Base-by-base conservation (phyloP, 352 stramenopile species). In the Globisporangium radiosum region DNA sequence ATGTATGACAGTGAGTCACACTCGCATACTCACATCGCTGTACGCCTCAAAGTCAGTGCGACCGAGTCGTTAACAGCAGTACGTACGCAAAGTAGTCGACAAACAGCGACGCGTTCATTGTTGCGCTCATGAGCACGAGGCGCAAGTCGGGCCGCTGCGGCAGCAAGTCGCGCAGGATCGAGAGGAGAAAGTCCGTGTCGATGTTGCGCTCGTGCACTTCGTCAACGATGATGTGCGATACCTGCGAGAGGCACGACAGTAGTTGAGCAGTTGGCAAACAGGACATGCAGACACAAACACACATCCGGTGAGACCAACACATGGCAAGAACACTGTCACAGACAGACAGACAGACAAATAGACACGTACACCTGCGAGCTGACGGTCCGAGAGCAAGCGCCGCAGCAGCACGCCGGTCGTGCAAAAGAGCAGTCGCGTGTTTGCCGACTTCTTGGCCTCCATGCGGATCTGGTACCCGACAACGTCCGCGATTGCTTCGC, bases 191-290 rank as follows among this genome's bases (percentile, higher is more conserved):
- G 64, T 99, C 96, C 15, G 88, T 97, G 71, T 98, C 95, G 15
- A 99, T 81, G 57, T 97, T 96, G 40, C 97, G 81, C 65, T 99
- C 97, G 69, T 99, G 96, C 19, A 99, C 96, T 74, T 99, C 97
- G 73, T 99, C 97, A n/a, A 99, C 90, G 52, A 99, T 90, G 57
- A 99, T 86, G 67, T 99, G 97, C 14, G 94, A 97, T 15, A 99
- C 72, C 72, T 81, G 14, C 15, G 25, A 33, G 25, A 33, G 25
- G 25, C 15, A 17, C 13, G 7, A 49, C 36, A 7, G 44, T 4
- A 58, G 10, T 8, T 8, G 15, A 45, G 11, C 3, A 44, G 17
- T 36, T 17, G n/a, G 33, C 43, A 43, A 14, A 51, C 6, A 38
- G 47, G n/a, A 40, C 19, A 40, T 10, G 15, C 4, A 25, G 19